These are phyloP conservation scores for Cucurbitaria berberidis DNA, from an alignment of 2,329 filamentous ascomycete genomes.

Conservation along the genomic window DNA sequence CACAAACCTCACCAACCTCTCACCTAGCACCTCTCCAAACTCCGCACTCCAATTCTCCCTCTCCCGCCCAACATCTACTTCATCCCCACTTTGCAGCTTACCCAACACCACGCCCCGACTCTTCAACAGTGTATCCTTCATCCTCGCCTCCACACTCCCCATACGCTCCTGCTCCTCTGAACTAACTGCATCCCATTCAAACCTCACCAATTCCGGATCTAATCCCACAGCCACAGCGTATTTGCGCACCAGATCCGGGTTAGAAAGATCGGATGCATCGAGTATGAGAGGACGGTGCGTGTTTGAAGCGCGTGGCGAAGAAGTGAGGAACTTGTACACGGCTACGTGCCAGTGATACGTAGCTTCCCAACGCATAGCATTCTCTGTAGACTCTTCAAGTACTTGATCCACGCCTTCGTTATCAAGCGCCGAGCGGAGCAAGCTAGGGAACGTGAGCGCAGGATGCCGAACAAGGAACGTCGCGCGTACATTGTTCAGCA, in stretches of 20 bases:
- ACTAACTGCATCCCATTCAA: slow-evolving; percentile 17
- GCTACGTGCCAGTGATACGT: slow-evolving; percentile 22
- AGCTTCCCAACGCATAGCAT: slow-evolving; percentile 19
- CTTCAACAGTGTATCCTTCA: slow-evolving; percentile 27
- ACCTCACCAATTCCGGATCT: slow-evolving; percentile 11
- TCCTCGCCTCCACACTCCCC: slow-evolving; percentile 12
- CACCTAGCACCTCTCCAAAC: slow-evolving; percentile 23
- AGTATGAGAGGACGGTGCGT: slow-evolving; percentile 18
- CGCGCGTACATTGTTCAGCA: slow-evolving; percentile 2
- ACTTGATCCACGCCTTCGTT: slow-evolving; percentile 15
- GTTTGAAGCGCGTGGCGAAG: not conserved
- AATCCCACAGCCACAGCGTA: slow-evolving; percentile 24
- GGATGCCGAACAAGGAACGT: slow-evolving; percentile 33
- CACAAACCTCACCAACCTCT: slow-evolving; percentile 15
- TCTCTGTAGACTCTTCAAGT: not conserved
- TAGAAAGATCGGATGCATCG: slow-evolving; percentile 23
- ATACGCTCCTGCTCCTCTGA: slow-evolving; percentile 9
- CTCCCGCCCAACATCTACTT: slow-evolving; percentile 11
- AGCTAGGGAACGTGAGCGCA: slow-evolving; percentile 22
- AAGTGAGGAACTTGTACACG: slow-evolving; percentile 20
- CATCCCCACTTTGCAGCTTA: slow-evolving; percentile 9
- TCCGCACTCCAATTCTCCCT: slow-evolving; percentile 20
- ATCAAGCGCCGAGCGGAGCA: slow-evolving; percentile 21
- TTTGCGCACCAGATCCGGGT: slow-evolving; percentile 10
- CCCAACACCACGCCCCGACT: slow-evolving; percentile 20